These are phyloP conservation scores for Ceratocystis smalleyi DNA, from an alignment of 2,329 filamentous ascomycete genomes.

Conservation along the genomic window DNA sequence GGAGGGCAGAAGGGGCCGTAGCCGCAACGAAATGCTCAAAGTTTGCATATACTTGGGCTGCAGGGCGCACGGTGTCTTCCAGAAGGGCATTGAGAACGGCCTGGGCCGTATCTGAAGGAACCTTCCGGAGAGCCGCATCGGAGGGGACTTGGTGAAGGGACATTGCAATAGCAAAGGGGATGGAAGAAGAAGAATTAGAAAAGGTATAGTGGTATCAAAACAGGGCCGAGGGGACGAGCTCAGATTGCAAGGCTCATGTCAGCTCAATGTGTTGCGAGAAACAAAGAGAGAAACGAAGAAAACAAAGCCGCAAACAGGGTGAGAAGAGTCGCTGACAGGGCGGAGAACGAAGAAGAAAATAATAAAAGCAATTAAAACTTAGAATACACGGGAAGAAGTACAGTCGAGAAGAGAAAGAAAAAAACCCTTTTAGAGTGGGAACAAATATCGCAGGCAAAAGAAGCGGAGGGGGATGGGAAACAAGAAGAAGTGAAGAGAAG, in stretches of 20 bases:
- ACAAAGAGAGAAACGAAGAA: background rate
- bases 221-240: background rate
- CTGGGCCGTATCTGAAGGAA: conserved; percentile 1
- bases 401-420: background rate
- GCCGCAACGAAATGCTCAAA: conserved; percentile 1
- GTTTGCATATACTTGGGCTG: background rate
- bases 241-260: background rate
- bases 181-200: background rate
- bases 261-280: background rate
- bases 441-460: background rate
- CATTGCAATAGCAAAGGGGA: background rate
- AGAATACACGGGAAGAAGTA: background rate
- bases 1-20: background rate
- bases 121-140: background rate
- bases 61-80: background rate
- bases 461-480: background rate
- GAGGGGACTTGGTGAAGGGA: background rate
- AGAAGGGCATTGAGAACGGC: background rate
- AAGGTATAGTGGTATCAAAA: background rate
- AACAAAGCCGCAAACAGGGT: background rate
- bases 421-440: no score
- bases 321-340: background rate
- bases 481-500: background rate
- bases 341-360: background rate
- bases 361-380: background rate